Evolutionary conservation across 768 basidiomycete genomes (phyloP), one percentile per base, ranked within the genome.

Genomic region (Suillus subaureus): DNA sequence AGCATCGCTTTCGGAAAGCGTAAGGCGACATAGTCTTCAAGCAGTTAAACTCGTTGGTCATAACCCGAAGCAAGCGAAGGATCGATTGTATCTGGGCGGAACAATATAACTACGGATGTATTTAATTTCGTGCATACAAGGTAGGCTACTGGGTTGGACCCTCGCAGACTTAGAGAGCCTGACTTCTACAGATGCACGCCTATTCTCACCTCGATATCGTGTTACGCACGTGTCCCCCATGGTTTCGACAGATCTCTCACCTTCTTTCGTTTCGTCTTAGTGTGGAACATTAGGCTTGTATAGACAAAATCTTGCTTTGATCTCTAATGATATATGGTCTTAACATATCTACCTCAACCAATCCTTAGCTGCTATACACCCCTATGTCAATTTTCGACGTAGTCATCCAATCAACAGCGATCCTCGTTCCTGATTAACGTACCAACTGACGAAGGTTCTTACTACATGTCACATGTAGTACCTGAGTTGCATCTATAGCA

Each of bases 1-100:
- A 33, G 37, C 16, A 12, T 37, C 33, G 57, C 49, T 18, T 37
- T 64, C 15, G 40, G 64, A 55, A 60, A 28, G 58, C 58, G 40
- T 31, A 60, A 31, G 58, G 58, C 4, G 23, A 58, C 16, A 26
- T 26, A 39, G 15, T 13, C 15, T 40, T 21, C 18, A 21, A 42
- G 37, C 15, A 16, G 56, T 6, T 26, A 40, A 40, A 58, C 5
- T 31, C 18, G 47, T 23, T n/a, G 33, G 21, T n/a, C 21, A 43
- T 33, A 3, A 61, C 40, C 56, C 18, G 47, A 55, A 21, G 13
- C 52, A 54, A 54, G 18, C 18, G 18, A 54, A 54, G 11, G 47
- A 31, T 31, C 51, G 28, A 21, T 12, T 12, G 11, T 33, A 52
- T 52, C 28, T 18, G 21, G 31, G 16, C 2, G 28, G 18, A 31